Percentiles rank a stretch among this genome's conserved stretches.
phyloP scores from a whole-genome alignment of 495 filamentous ascomycete species.

The Sordaria brevicollis region DNA sequence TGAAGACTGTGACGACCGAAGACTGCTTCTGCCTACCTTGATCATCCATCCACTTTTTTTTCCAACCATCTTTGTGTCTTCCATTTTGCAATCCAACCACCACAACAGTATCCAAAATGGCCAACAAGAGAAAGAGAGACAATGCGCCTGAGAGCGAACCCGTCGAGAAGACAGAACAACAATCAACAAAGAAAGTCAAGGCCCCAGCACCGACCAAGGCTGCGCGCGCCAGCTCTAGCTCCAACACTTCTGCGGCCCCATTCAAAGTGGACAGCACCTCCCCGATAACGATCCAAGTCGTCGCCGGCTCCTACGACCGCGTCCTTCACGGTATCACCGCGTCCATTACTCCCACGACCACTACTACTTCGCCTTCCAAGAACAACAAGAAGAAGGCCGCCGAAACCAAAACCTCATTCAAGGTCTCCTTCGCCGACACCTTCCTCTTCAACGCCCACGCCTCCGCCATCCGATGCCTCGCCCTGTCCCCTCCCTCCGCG shows the following conservation, averaged over 20 bases:
- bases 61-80: not conserved
- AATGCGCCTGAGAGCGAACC: conserved; percentile 16
- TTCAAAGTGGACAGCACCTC: conserved; percentile 19
- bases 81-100: not conserved
- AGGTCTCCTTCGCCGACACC: conserved; percentile 72
- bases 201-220: conserved; percentile 2
- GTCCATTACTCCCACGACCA: conserved; percentile 38
- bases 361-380: not conserved
- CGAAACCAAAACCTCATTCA: conserved; percentile 1
- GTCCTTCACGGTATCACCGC: conserved; percentile 87
- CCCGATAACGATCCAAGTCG: conserved; percentile 64
- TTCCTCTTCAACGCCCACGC: conserved; percentile 94
- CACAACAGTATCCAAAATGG: conserved; percentile 39
- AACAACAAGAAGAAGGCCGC: conserved; percentile 7
- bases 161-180: conserved; percentile 6
- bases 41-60: not conserved
- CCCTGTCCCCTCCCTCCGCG: conserved; percentile 68
- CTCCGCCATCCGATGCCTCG: conserved; percentile 81
- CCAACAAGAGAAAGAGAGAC: conserved; percentile 61
- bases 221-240: not conserved
- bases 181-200: conserved; percentile 31
- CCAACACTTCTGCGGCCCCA: not conserved
- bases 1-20: not conserved
- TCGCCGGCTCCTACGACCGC: conserved; percentile 91
- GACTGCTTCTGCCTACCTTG: not conserved